Base-by-base conservation (phyloP, 2,329 filamentous ascomycete species). In the Aureobasidium sp. region DNA sequence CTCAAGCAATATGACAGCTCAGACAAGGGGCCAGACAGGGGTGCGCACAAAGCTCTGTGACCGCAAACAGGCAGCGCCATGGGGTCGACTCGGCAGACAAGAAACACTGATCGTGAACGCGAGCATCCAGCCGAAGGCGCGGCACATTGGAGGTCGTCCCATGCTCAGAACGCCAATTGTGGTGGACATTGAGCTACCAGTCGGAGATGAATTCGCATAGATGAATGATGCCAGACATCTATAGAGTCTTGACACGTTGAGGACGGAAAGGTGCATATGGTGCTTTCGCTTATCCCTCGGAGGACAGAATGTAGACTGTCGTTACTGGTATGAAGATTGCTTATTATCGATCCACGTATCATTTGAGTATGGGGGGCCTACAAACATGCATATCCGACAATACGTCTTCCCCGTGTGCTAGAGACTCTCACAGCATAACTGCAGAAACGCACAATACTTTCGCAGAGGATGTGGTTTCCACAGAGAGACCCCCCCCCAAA, bases 101-200 rank as follows among this genome's bases (percentile, higher is more conserved):
- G 88, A 93, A 76, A 94, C 89, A 1, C 92, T 86, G 70, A 77
- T 95, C 59, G 82, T 94, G 67, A 95, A 96, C 74, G 89, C 89
- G 32, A 85, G 90, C 25, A 85, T 92, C 64, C 82, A 88, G 79
- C 85, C 74, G 68, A 62, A 37, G 78, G 74, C 1, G 84, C 84
- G 16, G 89, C 86, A 64, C 85, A 89, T 74, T 85, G 92, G 73
- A 89, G 91, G 34, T 39, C 37, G 37, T 39, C 5, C 13, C 13
- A 5, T 14, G 16, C 13, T 16, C 14, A 39, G 37, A n/a, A 29
- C 7, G 70, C 87, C 90, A 16, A 87, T 95, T 66, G 86, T 95
- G n/a, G 85, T 96, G 13, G 90, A 96, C 70, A 69, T 95, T 34
- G 85, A 91, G 66, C 76, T 94, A 64, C 57, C 45, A 6, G 29